phyloP scores from a whole-genome alignment of 1,284 basidiomycete genomes.

The Kalmanozyma brasiliensis region DNA sequence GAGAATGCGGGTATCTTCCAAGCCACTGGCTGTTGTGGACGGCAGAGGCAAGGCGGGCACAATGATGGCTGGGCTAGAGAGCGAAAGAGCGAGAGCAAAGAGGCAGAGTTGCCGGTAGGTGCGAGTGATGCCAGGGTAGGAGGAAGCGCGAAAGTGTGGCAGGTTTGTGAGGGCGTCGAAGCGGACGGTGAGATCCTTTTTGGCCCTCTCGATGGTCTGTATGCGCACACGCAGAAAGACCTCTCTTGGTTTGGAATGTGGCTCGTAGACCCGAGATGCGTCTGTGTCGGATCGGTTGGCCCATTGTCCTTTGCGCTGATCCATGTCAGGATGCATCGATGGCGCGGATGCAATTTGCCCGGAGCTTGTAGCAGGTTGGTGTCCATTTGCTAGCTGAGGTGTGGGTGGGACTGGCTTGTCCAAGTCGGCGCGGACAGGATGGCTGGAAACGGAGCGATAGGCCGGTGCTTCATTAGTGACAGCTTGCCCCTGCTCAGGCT shows the following conservation, averaged over 20 bases:
- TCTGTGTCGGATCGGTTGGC: conserved; percentile 10
- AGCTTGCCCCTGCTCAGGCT: background rate
- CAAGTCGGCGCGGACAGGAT: conserved; percentile 7
- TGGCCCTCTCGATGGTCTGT: conserved; percentile 46
- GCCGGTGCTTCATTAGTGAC: conserved; percentile 6
- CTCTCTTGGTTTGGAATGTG: conserved; percentile 39
- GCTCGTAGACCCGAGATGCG: conserved; percentile 34
- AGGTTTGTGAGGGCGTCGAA: conserved; percentile 59
- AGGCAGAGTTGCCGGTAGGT: conserved; percentile 59
- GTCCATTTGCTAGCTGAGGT: conserved; percentile 1
- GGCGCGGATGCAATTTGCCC: background rate
- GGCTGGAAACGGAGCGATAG: conserved; percentile 22
- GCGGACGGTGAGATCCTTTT: conserved; percentile 50
- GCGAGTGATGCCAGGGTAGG: conserved; percentile 52
- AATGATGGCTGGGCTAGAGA: conserved; percentile 46
- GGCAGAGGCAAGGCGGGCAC: conserved; percentile 57
- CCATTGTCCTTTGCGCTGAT: conserved; percentile 31
- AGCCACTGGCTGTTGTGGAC: conserved; percentile 40
- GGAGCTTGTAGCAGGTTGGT: background rate
- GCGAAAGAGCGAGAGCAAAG: conserved; percentile 49
- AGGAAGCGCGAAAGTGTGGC: conserved; percentile 51
- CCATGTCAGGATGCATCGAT: conserved; percentile 32
- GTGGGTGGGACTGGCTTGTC: conserved; percentile 40
- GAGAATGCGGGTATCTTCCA: conserved; percentile 55
- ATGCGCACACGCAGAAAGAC: conserved; percentile 46